phyloP scores from a whole-genome alignment of 768 basidiomycete species.

The Cyclocybe cylindracea region DNA sequence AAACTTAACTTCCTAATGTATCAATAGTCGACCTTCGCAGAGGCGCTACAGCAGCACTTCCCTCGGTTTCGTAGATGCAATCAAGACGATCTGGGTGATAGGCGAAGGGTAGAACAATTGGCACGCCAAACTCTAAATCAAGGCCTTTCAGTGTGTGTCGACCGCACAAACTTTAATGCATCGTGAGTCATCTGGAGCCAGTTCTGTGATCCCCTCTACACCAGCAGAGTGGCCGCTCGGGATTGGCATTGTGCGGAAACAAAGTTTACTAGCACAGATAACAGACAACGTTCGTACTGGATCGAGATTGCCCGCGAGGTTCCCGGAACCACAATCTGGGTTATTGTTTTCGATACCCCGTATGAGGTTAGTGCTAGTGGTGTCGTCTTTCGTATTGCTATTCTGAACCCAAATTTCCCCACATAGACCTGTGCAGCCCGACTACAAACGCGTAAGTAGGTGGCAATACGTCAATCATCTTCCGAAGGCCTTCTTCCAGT shows the following conservation, averaged over 20 bases:
- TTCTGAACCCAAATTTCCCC: slow-evolving; percentile 19
- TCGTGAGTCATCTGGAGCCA: slow-evolving; percentile 41
- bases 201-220: neutral
- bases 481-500: neutral
- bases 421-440: slow-evolving; percentile 63
- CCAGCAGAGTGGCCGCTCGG: neutral
- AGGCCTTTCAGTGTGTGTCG: slow-evolving; percentile 77
- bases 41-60: slow-evolving; percentile 60
- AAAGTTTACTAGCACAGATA: slow-evolving; percentile 15
- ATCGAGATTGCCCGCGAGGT: slow-evolving; percentile 69
- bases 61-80: slow-evolving; percentile 71
- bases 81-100: slow-evolving; percentile 77
- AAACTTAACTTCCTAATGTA: slow-evolving; percentile 12
- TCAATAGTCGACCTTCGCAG: slow-evolving; percentile 62
- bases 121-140: slow-evolving; percentile 50
- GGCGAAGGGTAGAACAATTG: slow-evolving; percentile 63
- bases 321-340: slow-evolving; percentile 64
- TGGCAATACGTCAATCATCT: slow-evolving; percentile 11
- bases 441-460: slow-evolving; percentile 53
- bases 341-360: slow-evolving; percentile 78
- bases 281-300: slow-evolving; percentile 74
- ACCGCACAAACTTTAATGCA: slow-evolving; percentile 75
- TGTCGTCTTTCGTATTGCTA: slow-evolving; percentile 20
- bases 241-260: neutral
- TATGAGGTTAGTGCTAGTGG: slow-evolving; percentile 55